Conservation (phyloP, 2,329 filamentous ascomycete genomes). For the Pseudopyricularia cyperi region DNA sequence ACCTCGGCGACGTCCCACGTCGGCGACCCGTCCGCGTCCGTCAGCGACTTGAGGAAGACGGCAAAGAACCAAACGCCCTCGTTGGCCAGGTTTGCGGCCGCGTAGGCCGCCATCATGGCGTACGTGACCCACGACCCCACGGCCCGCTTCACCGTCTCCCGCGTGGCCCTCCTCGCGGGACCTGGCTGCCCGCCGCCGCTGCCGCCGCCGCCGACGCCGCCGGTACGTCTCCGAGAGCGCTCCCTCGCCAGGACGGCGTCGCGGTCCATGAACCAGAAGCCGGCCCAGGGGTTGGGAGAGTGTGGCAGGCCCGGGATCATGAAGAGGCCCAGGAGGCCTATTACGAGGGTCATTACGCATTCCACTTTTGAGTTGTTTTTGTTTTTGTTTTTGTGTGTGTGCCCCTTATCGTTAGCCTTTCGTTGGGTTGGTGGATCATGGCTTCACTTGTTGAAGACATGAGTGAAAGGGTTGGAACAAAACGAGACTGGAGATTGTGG, state of each 20-base stretch:
- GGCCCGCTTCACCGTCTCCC: constrained; percentile 27
- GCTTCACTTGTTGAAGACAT: too few species aligned
- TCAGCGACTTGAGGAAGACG: constrained; percentile 26
- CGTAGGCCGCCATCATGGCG: constrained; percentile 29
- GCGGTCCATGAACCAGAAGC: constrained; percentile 29
- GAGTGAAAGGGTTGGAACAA: background rate
- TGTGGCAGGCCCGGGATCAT: constrained; percentile 30
- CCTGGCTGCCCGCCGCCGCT: constrained; percentile 29
- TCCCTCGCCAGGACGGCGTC: constrained; percentile 28
- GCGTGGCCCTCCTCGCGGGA: constrained; percentile 29
- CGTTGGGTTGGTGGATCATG: too few species aligned
- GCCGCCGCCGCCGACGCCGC: too few species aligned
- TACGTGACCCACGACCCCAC: constrained; percentile 30
- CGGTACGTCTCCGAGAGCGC: too few species aligned
- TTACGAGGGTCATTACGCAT: constrained; percentile 37
- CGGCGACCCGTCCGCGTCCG: constrained; percentile 23
- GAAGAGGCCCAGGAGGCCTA: constrained; percentile 36
- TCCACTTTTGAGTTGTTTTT: background rate
- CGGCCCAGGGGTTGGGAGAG: constrained; percentile 23
- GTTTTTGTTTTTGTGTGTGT: background rate
- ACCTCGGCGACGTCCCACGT: constrained; percentile 29
- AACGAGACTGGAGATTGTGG: background rate
- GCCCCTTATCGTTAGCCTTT: too few species aligned
- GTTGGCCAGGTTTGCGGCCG: constrained; percentile 28
- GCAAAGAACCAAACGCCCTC: constrained; percentile 33